Evolutionary conservation across 1,284 basidiomycete species (phyloP).

Genomic region (Fistulinella cinereoalba): DNA sequence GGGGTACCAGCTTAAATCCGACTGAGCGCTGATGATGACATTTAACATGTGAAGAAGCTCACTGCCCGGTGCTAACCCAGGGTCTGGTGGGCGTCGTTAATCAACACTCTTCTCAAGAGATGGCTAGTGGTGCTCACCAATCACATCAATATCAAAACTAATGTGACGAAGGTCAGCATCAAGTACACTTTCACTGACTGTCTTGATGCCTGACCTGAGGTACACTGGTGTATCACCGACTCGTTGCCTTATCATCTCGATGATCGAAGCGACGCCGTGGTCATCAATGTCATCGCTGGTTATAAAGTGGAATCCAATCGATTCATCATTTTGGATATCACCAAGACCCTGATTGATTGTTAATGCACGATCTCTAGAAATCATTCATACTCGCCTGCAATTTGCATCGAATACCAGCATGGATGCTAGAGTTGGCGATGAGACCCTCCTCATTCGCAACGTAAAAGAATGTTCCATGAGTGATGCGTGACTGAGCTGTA

Average conservation of each 20-base stretch:
- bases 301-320: conserved; percentile 68
- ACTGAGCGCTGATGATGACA: conserved; percentile 7
- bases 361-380: not conserved
- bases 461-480: conserved; percentile 77
- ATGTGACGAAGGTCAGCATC: conserved; percentile 5
- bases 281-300: conserved; percentile 77
- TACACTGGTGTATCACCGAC: conserved; percentile 73
- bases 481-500: conserved; percentile 62
- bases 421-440: conserved; percentile 68
- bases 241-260: conserved; percentile 58
- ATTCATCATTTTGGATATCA: conserved; percentile 62
- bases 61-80: conserved; percentile 78
- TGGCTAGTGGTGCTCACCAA: conserved; percentile 48
- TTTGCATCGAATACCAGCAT: conserved; percentile 77
- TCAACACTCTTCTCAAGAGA: not conserved
- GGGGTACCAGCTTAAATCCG: conserved; percentile 69
- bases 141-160: conserved; percentile 76
- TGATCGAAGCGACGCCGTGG: conserved; percentile 58
- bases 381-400: conserved; percentile 44
- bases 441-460: conserved; percentile 71
- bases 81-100: conserved; percentile 48
- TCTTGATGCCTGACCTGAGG: conserved; percentile 48
- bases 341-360: conserved; percentile 43
- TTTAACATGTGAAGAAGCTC: conserved; percentile 27
- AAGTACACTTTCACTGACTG: not conserved